phyloP scores from a whole-genome alignment of 768 basidiomycete genomes.

The Flagelloscypha sp. region DNA sequence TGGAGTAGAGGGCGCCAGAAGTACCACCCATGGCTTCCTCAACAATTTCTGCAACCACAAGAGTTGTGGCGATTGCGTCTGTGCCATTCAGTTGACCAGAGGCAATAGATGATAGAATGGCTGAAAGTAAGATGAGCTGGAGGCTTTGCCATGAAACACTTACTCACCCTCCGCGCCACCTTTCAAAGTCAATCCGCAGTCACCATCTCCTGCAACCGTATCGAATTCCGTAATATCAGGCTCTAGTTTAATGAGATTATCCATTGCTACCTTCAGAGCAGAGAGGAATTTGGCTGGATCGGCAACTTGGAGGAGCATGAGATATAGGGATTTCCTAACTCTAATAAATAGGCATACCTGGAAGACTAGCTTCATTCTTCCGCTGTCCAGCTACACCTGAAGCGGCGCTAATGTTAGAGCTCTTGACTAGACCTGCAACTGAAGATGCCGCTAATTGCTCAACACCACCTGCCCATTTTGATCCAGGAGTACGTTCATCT shows the following conservation, averaged over 20 bases:
- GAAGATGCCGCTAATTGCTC: too few relatives aligned
- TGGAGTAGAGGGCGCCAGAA: conserved; percentile 85
- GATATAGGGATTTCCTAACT: too few relatives aligned
- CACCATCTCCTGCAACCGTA: conserved; percentile 86
- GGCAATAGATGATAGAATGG: conserved; percentile 39
- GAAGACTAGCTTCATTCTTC: too few relatives aligned
- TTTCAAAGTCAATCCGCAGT: conserved; percentile 61
- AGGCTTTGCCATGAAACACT: background rate
- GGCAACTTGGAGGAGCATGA: conserved; percentile 22
- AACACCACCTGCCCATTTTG: too few relatives aligned
- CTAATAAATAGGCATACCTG: too few relatives aligned
- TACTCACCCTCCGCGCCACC: conserved; percentile 62
- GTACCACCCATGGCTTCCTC: conserved; percentile 90
- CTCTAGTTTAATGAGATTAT: conserved; percentile 67
- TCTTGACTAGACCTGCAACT: too few relatives aligned
- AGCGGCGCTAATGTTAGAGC: too few relatives aligned
- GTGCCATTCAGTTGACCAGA: conserved; percentile 49
- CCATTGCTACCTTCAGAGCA: conserved; percentile 51
- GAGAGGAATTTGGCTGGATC: conserved; percentile 44
- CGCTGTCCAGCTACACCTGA: too few relatives aligned
- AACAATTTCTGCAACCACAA: conserved; percentile 62
- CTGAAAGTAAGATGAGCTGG: background rate
- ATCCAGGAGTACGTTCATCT: too few relatives aligned
- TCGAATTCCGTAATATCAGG: conserved; percentile 90
- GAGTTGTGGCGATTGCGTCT: conserved; percentile 57